Evolutionary conservation across 139 green algal species (phyloP), one percentile per base, ranked within the genome.

Genomic region (Desmodesmus armatus): DNA sequence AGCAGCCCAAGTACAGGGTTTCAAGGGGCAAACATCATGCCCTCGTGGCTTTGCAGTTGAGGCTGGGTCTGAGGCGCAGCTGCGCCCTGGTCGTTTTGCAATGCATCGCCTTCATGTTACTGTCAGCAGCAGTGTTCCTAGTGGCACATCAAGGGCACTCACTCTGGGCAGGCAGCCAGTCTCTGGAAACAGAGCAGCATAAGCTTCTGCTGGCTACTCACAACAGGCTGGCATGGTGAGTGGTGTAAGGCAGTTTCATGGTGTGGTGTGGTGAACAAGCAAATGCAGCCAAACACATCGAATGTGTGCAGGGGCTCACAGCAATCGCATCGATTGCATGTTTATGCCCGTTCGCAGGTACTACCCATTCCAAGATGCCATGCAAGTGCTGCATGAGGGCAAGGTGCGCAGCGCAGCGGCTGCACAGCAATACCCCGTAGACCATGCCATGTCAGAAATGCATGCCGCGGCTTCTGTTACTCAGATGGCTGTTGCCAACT

Each of bases 181-280:
- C n/a, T n/a, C n/a, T 44, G 3, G 29, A 79, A 2, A 39, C 44
- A 19, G 72, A 44, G 27, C 80, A 73, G 66, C 80, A 73, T 44
- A 35, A 70, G 2, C 79, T 96, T 27, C 49, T 95, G 69, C 85
- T 96, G 33, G 91, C 92, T 6, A 93, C 79, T 31, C 90, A 96
- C 65, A 90, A 90, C 41, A 80, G 90, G 2, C 83, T 96, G 39
- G 69, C 91, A 29, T 95, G 92, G 91, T 96, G 93, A 53, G 79
- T 85, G 19, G 83, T 84, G 13, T 53, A 87, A 21, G 88, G 62
- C 11, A 62, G 89, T 67, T 39, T 82, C 6, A 40, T 5, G 40
- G 53, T 62, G 5, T 9, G 19, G 6, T 17, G 49, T 9, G 3
- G 1, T 11, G 11, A 15, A 29, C 4, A 5, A 39, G 77, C 60